These are phyloP conservation scores for Phaeolepiota aurea DNA, from an alignment of 768 basidiomycete genomes.

Conservation along the genomic window DNA sequence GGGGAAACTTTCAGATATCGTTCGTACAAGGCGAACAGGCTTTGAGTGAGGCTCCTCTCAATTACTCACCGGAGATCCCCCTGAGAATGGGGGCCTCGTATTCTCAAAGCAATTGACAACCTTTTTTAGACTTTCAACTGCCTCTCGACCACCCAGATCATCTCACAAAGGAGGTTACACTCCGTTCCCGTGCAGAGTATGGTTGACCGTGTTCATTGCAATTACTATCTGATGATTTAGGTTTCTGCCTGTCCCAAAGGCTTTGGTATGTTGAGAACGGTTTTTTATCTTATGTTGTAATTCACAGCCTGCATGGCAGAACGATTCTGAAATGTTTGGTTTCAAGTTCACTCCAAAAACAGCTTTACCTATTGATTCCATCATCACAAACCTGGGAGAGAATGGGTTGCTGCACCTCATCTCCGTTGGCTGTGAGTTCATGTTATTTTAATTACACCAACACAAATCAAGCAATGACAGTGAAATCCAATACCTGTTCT, in stretches of 20 bases:
- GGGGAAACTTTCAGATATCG: slow-evolving; percentile 47
- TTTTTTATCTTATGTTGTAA: no score
- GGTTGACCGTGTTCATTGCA: neutral
- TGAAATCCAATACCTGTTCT: no score
- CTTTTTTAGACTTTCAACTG: slow-evolving; percentile 51
- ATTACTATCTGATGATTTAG: slow-evolving; percentile 16
- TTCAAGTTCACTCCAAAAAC: slow-evolving; percentile 29
- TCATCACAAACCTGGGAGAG: slow-evolving; percentile 54
- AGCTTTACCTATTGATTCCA: slow-evolving; percentile 33
- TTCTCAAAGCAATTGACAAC: slow-evolving; percentile 52
- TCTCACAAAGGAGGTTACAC: slow-evolving; percentile 38
- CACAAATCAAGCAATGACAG: no score
- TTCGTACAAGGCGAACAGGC: slow-evolving; percentile 38
- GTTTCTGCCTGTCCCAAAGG: slow-evolving; percentile 53
- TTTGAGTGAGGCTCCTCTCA: no score
- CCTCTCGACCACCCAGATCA: slow-evolving; percentile 39
- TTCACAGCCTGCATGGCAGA: slow-evolving; percentile 25
- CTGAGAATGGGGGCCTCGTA: slow-evolving; percentile 42
- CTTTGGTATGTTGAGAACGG: slow-evolving; percentile 23
- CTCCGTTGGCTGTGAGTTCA: slow-evolving; percentile 47
- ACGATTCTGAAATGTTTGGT: slow-evolving; percentile 50
- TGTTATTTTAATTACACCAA: no score
- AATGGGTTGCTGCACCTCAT: slow-evolving; percentile 49
- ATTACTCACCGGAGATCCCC: no score
- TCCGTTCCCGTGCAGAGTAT: slow-evolving; percentile 44